Base-by-base conservation (phyloP, 495 filamentous ascomycete genomes). In the Xylona heveae region DNA sequence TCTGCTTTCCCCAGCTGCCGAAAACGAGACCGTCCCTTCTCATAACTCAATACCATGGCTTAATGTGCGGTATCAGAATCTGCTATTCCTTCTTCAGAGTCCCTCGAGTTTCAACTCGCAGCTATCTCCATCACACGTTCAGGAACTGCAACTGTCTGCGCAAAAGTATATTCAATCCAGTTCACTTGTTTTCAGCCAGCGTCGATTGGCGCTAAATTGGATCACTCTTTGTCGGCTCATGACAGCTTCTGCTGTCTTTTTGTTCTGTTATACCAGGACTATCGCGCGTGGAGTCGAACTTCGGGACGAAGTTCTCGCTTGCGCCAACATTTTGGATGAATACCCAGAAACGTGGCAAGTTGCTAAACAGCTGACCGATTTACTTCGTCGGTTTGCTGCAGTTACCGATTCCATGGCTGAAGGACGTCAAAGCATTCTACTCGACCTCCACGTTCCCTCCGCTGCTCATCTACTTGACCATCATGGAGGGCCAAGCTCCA, bases 1-100 rank as follows among this genome's bases (percentile, higher is more conserved):
- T 38, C 39, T 48, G 3, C 24, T 48, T 13, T 48, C 45, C 2
- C 19, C 41, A 6, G n/a, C n/a, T n/a, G 36, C 34, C 10, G 42
- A 43, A 19, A 38, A 36, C 9, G 45, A 48, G 32, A 38, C 46
- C 19, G 20, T 48, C 7, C 40, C 47, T 5, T 46, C 48, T 28
- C 47, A 48, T 31, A 50, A 38, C 30, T 41, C 45, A 6, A 48
- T 48, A 18, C 39, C 40, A 4, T 50, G 42, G 45, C 36, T 46
- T 12, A 48, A 42, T 34, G 47, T 42, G 2, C 40, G 45, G 3
- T 50, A 50, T 32, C 42, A 46, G 13, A 41, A 48, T 23, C 35
- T 48, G 16, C 37, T 48, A 14, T 19, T 50, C 3, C 28, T 42
- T 17, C 26, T 40, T 4, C 45, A 45, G 29, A 40, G 23, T 12